phyloP scores from a whole-genome alignment of 345 rosid species.

The Corchorus olitorius region DNA sequence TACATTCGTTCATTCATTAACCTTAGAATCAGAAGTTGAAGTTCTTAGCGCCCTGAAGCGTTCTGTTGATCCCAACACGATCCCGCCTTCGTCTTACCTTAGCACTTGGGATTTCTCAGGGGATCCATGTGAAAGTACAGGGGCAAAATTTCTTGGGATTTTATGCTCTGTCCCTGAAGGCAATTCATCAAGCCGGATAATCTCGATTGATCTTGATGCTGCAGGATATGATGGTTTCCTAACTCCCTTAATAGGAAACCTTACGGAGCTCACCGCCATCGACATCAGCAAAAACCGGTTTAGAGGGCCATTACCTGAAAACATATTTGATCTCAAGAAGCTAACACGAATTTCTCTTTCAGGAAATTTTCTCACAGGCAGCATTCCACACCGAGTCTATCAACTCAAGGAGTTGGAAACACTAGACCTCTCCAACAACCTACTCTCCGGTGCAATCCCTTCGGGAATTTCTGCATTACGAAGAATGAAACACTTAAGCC shows the following conservation, averaged over 20 bases:
- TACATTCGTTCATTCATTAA: conserved; percentile 20
- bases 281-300: conserved; percentile 47
- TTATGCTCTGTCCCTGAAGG: conserved; percentile 48
- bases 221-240: conserved; percentile 59
- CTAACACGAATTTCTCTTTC: conserved; percentile 41
- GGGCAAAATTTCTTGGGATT: conserved; percentile 46
- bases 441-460: conserved; percentile 46
- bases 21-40: conserved; percentile 38
- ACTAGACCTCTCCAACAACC: conserved; percentile 51
- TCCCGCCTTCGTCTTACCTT: conserved; percentile 44
- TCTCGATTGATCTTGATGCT: conserved; percentile 51
- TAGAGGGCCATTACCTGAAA: conserved; percentile 57
- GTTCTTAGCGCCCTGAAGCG: conserved; percentile 40
- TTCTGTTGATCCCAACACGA: conserved; percentile 50
- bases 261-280: conserved; percentile 54
- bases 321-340: conserved; percentile 44
- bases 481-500: conserved; percentile 36
- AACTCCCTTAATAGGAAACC: conserved; percentile 44
- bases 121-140: conserved; percentile 57
- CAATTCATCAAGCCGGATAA: conserved; percentile 42
- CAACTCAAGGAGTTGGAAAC: conserved; percentile 35
- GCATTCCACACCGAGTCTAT: conserved; percentile 34
- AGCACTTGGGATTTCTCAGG: conserved; percentile 52
- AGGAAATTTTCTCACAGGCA: conserved; percentile 52
- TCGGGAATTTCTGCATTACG: conserved; percentile 39